Conservation (phyloP, 1,139 yeast genomes). For the Pichia sp. region DNA sequence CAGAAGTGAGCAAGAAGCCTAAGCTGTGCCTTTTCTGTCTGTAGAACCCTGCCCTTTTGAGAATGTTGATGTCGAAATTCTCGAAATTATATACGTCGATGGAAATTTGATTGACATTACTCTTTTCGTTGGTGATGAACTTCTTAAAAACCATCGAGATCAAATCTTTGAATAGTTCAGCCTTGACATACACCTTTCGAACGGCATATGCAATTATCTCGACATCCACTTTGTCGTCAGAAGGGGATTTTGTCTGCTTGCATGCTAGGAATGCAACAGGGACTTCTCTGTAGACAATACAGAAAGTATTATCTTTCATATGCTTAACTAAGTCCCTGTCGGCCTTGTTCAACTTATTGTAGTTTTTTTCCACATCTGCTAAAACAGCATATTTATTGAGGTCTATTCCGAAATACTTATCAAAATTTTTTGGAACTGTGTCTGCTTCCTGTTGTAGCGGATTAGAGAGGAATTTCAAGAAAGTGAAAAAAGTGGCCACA, state of each 20-base stretch:
- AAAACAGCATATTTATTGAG: constrained; percentile 43
- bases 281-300: constrained; percentile 56
- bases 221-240: constrained; percentile 31
- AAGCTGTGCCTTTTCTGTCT: constrained; percentile 4
- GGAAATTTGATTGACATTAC: constrained; percentile 32
- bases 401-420: constrained; percentile 50
- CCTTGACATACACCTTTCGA: constrained; percentile 58
- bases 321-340: constrained; percentile 31
- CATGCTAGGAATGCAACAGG: constrained; percentile 61
- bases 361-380: constrained; percentile 18
- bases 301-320: constrained; percentile 46
- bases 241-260: constrained; percentile 30
- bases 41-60: constrained; percentile 35
- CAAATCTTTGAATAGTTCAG: constrained; percentile 60
- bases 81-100: constrained; percentile 55
- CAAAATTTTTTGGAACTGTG: constrained; percentile 43
- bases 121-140: constrained; percentile 14
- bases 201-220: constrained; percentile 56
- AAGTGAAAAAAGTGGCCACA: constrained; percentile 28
- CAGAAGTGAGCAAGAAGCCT: constrained; percentile 17
- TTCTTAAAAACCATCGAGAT: constrained; percentile 28
- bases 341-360: constrained; percentile 27
- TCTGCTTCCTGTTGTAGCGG: constrained; percentile 45
- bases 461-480: constrained; percentile 34
- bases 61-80: constrained; percentile 33